A percentile compares a stretch with the other conserved stretches of the same genome.
phyloP scores from a whole-genome alignment of 345 rosid genomes.

The Microthlaspi erraticum region DNA sequence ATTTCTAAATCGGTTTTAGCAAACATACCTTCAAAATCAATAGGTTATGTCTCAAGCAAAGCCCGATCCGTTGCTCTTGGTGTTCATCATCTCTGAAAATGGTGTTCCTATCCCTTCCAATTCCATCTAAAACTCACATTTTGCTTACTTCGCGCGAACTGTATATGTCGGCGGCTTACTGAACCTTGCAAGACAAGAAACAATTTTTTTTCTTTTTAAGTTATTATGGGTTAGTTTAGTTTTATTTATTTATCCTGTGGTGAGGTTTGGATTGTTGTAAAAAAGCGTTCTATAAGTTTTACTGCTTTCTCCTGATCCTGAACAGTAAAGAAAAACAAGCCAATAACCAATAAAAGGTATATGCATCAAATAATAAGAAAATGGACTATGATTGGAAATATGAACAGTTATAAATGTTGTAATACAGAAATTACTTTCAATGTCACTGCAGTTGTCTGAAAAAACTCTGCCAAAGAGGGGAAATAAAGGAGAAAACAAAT shows the following conservation, averaged over 20 bases:
- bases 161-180: too few species aligned
- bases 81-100: not conserved
- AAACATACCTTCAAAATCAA: not conserved
- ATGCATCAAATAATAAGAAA: not conserved
- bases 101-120: too few species aligned
- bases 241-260: not conserved
- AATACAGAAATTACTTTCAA: constrained; percentile 10
- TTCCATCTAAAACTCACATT: too few species aligned
- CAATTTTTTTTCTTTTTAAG: too few species aligned
- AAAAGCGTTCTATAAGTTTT: not conserved
- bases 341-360: not conserved
- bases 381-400: constrained; percentile 7
- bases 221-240: too few species aligned
- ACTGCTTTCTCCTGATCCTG: not conserved
- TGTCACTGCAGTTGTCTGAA: constrained; percentile 14
- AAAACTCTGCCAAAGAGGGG: constrained; percentile 4
- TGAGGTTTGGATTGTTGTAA: not conserved
- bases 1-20: not conserved
- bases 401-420: not conserved
- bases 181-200: too few species aligned
- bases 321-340: not conserved
- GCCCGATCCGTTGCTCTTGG: not conserved
- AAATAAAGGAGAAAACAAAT: constrained; percentile 29
- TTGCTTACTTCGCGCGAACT: too few species aligned
- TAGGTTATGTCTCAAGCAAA: not conserved